Base-by-base conservation (phyloP, 2,329 filamentous ascomycete species). In the Pseudogymnoascus sp. region DNA sequence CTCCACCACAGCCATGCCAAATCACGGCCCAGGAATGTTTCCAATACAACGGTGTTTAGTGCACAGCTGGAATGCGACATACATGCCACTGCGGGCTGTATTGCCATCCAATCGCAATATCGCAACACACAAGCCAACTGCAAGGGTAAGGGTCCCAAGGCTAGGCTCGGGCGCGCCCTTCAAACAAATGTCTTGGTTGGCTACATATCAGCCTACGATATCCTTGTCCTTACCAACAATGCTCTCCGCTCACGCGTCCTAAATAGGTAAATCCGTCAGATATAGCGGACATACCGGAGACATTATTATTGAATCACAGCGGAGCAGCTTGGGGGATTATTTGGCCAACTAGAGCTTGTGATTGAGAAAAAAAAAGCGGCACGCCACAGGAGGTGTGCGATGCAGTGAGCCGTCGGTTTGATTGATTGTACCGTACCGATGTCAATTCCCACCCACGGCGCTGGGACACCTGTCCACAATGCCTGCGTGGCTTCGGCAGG, bases 391-490 rank as follows among this genome's bases (percentile, higher is more conserved):
- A 18, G 45, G 30, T 30, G 23, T 2, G 26, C n/a, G 9, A 52
- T 52, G 45, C 45, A 30, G 26, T 12, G 23, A 52, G 45, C 45
- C 45, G 45, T 52, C 26, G 6, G 45, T 52, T 52, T 30, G 45
- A 52, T 52, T 52, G 45, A 52, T 52, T 52, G 45, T 30, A 30
- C 45, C n/a, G 45, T 30, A 30, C 45, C n/a, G 6, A 52, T 52
- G 15, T 52, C 15, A 30, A 52, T 52, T 30, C 45, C 45, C 45
- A 52, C 45, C 45, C 45, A 52, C n/a, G n/a, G 26, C n/a, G 2
- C 45, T 52, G 45, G 45, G 23, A 52, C 45, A 52, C 45, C 15
- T 52, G 26, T 52, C 45, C 45, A 52, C 26, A 52, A 52, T 52
- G 45, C 45, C 23, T 52, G 45, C 45, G 45, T 52, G 45, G 45